phyloP scores from a whole-genome alignment of 306 rosid genomes.

The Cicer cuneatum region DNA sequence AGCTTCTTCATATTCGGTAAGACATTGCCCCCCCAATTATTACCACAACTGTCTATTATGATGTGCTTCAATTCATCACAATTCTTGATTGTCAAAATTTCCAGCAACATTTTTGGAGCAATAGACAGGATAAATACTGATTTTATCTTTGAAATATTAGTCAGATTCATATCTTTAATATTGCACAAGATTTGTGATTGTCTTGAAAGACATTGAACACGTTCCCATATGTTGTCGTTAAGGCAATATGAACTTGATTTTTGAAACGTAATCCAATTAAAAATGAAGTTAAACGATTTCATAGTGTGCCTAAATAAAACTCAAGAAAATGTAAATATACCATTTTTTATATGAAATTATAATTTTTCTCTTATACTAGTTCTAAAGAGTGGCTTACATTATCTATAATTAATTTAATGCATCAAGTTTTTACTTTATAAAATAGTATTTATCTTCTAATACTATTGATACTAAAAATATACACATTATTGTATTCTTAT shows the following conservation, averaged over 20 bases:
- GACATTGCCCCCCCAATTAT: neutral
- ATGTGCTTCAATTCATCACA: slow-evolving; percentile 13
- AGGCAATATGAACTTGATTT: neutral
- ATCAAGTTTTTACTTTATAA: too few species aligned
- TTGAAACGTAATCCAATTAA: neutral
- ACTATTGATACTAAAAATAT: too few species aligned
- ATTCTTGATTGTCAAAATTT: neutral
- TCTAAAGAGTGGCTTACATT: too few species aligned
- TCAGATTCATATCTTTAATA: neutral
- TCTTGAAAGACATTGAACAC: neutral
- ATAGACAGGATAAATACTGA: neutral
- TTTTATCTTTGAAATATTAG: neutral
- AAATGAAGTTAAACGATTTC: neutral
- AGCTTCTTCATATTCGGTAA: neutral
- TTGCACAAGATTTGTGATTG: neutral
- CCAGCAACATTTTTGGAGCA: slow-evolving; percentile 18
- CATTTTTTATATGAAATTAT: neutral
- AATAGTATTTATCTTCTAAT: too few species aligned
- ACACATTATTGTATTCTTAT: too few species aligned
- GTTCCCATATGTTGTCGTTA: neutral
- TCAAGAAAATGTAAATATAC: neutral
- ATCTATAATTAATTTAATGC: too few species aligned
- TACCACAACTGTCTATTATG: neutral
- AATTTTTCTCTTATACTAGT: too few species aligned
- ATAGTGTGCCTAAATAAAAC: too few species aligned